Conservation (phyloP, 192 early-diverging fungal species). For the Thamnidium elegans region DNA sequence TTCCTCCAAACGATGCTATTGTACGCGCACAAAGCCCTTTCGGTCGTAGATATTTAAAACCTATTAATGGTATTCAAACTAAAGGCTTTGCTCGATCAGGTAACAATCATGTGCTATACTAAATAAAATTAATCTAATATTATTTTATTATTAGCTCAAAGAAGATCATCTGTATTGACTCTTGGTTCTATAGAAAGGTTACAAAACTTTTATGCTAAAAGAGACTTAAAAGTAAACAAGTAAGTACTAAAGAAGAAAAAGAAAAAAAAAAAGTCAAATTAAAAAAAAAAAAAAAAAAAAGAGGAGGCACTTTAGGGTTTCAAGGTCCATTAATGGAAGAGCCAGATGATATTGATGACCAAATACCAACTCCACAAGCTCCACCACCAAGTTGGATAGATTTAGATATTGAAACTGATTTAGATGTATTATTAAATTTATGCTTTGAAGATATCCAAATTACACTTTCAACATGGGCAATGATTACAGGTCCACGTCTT, state of each 20-base stretch:
- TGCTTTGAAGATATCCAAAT: constrained; percentile 51
- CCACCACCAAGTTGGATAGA: constrained; percentile 42
- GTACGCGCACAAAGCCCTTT: constrained; percentile 26
- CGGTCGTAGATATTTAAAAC: constrained; percentile 29
- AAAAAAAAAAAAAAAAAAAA: constrained; percentile 4
- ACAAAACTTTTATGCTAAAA: constrained; percentile 56
- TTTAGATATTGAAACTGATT: constrained; percentile 43
- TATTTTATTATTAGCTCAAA: constrained; percentile 24
- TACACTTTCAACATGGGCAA: constrained; percentile 48
- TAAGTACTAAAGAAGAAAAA: constrained; percentile 14
- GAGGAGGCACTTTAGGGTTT: constrained; percentile 34
- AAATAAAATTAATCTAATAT: not conserved
- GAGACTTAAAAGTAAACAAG: constrained; percentile 48
- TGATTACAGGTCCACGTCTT: constrained; percentile 43
- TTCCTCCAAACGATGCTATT: constrained; percentile 16
- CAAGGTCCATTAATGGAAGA: constrained; percentile 31
- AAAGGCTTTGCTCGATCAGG: constrained; percentile 40
- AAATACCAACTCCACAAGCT: constrained; percentile 39
- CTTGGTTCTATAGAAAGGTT: constrained; percentile 54
- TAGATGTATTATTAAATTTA: constrained; percentile 40
- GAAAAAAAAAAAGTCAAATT: not conserved
- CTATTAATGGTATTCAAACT: constrained; percentile 31
- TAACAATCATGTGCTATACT: not conserved
- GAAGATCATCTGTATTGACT: constrained; percentile 49
- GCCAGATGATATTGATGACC: constrained; percentile 38